These are phyloP conservation scores for bread wheat (Triticum aestivum) DNA, from an alignment of 176 grass and related monocot species.

Conservation along the genomic window DNA sequence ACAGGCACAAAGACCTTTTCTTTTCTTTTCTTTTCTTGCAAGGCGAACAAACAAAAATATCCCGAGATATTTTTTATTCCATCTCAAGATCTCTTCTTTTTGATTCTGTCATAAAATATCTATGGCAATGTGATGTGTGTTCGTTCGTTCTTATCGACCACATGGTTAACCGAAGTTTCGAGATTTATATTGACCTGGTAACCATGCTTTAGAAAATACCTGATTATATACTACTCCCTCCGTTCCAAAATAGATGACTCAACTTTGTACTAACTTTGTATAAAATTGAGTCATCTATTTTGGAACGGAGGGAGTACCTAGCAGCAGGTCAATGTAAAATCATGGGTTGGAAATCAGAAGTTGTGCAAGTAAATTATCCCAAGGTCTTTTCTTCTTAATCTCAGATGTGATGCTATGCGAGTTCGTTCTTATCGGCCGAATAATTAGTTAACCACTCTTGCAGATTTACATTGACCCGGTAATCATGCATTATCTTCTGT, in stretches of 20 bases:
- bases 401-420: not conserved
- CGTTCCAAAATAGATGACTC: too few relatives aligned
- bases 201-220: not conserved
- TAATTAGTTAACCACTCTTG: not conserved
- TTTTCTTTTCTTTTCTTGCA: not conserved
- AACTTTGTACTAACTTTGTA: too few relatives aligned
- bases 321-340: too few relatives aligned
- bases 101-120: not conserved
- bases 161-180: fast-evolving
- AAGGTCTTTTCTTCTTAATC: not conserved
- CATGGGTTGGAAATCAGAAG: too few relatives aligned
- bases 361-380: not conserved
- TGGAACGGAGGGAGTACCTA: too few relatives aligned
- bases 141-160: not conserved
- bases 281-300: too few relatives aligned
- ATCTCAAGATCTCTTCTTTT: not conserved
- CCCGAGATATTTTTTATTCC: not conserved
- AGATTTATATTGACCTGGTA: not conserved
- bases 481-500: not conserved
- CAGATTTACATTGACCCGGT: not conserved
- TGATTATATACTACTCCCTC: too few relatives aligned
- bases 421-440: not conserved
- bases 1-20: not conserved
- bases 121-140: not conserved
- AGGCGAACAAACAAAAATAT: constrained; percentile 8